Base-by-base conservation (phyloP, 345 rosid species). In the Dipteronia dyeriana region DNA sequence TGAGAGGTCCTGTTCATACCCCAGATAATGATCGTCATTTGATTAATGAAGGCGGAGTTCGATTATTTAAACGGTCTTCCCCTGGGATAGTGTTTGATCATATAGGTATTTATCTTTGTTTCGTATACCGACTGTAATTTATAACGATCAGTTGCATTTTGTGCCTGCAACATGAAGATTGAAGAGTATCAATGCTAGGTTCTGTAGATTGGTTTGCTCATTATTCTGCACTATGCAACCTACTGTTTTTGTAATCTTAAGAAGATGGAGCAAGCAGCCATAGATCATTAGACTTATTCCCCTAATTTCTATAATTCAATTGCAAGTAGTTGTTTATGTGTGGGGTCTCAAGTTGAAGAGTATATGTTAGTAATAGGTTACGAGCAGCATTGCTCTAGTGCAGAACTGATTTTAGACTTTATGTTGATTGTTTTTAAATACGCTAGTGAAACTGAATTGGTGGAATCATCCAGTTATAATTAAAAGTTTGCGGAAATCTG, bases 71-170 rank as follows among this genome's bases (percentile, higher is more conserved):
- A 78, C 69, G 81, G 59, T 91, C 91, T 78, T 78, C 95, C 2
- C 80, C 78, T 7, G 97, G 98, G 67, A 96, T 96, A 31, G 80
- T 87, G 29, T 92, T 94, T 82, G 97, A 96, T 79, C 87, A 25
- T 66, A 73, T 43, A 71, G 89, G 98, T 94, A 68, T 79, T 61
- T 45, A 14, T 70, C 22, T 76, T 49, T 14, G 20, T 71, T 31
- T 25, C n/a, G 34, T 29, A 29, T 31, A 39, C 70, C 57, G 23
- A 66, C 23, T 65, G 53, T 76, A 3, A 45, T 65, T 26, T 25
- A 51, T n/a, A 29, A 7, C 38, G 34, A 23, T 29, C 12, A 29
- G n/a, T 9, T 29, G 23, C 45, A 19, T 1, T 51, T 65, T 19
- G 38, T 17, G 25, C 31, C 9, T 43, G 39, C 16, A 61, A n/a